phyloP scores from a whole-genome alignment of 345 rosid species.

The Lagerstroemia speciosa region DNA sequence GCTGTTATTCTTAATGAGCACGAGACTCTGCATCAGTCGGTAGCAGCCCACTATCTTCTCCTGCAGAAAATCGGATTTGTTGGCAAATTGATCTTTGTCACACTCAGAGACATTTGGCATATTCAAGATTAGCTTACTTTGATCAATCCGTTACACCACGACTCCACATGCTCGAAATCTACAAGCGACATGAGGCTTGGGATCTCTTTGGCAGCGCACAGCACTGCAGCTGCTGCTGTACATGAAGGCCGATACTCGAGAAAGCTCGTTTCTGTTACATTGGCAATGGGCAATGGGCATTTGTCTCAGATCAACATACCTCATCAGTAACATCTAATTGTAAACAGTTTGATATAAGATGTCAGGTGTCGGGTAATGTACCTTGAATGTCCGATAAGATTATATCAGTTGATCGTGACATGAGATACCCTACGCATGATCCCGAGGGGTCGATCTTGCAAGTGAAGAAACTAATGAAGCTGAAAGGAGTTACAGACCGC shows the following conservation, averaged over 20 bases:
- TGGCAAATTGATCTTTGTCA: not conserved
- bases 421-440: slow-evolving; percentile 44
- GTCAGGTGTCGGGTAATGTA: slow-evolving; percentile 10
- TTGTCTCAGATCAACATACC: not conserved
- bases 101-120: not conserved
- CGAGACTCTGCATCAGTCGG: slow-evolving; percentile 62
- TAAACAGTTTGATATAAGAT: not conserved
- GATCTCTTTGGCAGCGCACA: slow-evolving; percentile 71
- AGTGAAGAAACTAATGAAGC: slow-evolving; percentile 74
- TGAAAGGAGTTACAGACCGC: slow-evolving; percentile 81
- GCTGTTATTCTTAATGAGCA: slow-evolving; percentile 23
- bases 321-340: too few relatives aligned
- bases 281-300: not conserved
- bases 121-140: slow-evolving; percentile 37
- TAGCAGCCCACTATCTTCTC: slow-evolving; percentile 74
- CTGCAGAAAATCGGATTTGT: slow-evolving; percentile 14
- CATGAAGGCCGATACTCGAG: slow-evolving; percentile 83
- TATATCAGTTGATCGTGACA: slow-evolving; percentile 62
- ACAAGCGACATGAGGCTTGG: slow-evolving; percentile 56
- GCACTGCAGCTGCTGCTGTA: slow-evolving; percentile 88
- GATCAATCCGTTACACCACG: slow-evolving; percentile 91
- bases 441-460: slow-evolving; percentile 77
- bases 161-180: slow-evolving; percentile 64
- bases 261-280: slow-evolving; percentile 73
- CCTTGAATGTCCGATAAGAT: slow-evolving; percentile 81